Evolutionary conservation across 2,329 filamentous ascomycete genomes (phyloP).

Genomic region (Cucurbitaria berberidis): DNA sequence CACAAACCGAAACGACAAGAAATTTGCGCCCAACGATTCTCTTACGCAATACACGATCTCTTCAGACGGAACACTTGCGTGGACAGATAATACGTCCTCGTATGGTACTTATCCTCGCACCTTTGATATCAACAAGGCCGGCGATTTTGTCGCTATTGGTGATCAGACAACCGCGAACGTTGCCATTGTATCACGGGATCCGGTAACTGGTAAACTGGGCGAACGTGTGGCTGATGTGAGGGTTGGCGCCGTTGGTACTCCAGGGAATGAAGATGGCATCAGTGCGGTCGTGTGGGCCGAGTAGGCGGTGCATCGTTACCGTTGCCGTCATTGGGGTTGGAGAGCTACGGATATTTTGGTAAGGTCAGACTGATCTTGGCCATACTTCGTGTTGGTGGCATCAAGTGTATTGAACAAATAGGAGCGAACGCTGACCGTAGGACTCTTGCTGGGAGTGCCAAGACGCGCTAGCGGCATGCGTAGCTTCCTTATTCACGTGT

Average conservation of each 20-base stretch:
- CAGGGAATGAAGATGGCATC: conserved; percentile 42
- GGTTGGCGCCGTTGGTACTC: conserved; percentile 31
- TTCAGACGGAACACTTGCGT: conserved; percentile 34
- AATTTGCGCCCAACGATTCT: conserved; percentile 42
- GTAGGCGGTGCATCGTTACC: conserved; percentile 12
- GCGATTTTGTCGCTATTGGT: conserved; percentile 39
- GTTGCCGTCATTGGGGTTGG: background rate
- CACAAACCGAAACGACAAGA: conserved; percentile 47
- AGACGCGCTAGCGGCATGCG: conserved; percentile 5
- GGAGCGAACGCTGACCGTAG: too few relatives aligned
- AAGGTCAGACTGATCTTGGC: background rate
- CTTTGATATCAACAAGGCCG: conserved; percentile 44
- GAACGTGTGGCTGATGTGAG: conserved; percentile 32
- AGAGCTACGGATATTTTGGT: background rate
- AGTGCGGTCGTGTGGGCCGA: conserved; percentile 46
- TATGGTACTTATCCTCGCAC: conserved; percentile 45
- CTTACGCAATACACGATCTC: conserved; percentile 44
- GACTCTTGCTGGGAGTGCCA: conserved; percentile 2
- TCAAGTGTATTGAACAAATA: background rate
- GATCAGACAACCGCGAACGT: conserved; percentile 43
- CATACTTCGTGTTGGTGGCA: background rate
- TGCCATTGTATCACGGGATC: conserved; percentile 39
- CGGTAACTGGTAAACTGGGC: conserved; percentile 35
- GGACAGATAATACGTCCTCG: conserved; percentile 38
- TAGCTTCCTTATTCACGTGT: background rate